Percentiles rank a stretch among this genome's conserved stretches.
These are phyloP conservation scores for Dendrobium chrysotoxum DNA, from an alignment of 106 monocot species.

Conservation along the genomic window DNA sequence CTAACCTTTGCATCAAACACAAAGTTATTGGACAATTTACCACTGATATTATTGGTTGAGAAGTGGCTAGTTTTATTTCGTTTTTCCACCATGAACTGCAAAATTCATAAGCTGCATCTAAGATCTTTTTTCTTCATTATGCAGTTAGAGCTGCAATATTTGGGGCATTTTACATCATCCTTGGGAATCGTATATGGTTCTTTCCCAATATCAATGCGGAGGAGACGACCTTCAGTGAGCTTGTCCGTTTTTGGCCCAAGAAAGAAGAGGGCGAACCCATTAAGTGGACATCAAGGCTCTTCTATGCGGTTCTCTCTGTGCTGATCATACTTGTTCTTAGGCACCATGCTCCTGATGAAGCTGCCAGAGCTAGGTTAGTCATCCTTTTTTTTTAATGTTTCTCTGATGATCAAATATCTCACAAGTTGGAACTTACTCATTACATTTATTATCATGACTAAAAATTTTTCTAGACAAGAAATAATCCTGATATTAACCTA, in stretches of 20 bases:
- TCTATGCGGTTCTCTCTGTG: conserved; percentile 55
- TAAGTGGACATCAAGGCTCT: conserved; percentile 89
- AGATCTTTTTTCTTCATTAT: conserved; percentile 3
- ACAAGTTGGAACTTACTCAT: no score
- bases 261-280: conserved; percentile 84
- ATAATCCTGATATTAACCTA: not conserved
- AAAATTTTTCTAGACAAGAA: no score
- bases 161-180: conserved; percentile 61
- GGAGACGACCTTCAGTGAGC: conserved; percentile 92
- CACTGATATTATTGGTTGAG: no score
- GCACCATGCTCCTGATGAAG: conserved; percentile 97
- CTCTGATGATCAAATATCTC: not conserved
- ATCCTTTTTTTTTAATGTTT: not conserved
- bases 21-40: no score
- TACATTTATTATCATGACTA: no score
- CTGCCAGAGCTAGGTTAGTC: conserved; percentile 85
- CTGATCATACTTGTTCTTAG: conserved; percentile 64
- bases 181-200: conserved; percentile 92
- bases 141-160: conserved; percentile 92
- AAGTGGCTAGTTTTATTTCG: no score
- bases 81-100: no score
- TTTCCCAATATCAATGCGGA: conserved; percentile 98
- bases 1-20: no score
- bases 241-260: conserved; percentile 89
- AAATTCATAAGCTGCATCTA: no score